Evolutionary conservation across 1,284 basidiomycete species (phyloP).

Genomic region (Butyriboletus pseudospeciosus): DNA sequence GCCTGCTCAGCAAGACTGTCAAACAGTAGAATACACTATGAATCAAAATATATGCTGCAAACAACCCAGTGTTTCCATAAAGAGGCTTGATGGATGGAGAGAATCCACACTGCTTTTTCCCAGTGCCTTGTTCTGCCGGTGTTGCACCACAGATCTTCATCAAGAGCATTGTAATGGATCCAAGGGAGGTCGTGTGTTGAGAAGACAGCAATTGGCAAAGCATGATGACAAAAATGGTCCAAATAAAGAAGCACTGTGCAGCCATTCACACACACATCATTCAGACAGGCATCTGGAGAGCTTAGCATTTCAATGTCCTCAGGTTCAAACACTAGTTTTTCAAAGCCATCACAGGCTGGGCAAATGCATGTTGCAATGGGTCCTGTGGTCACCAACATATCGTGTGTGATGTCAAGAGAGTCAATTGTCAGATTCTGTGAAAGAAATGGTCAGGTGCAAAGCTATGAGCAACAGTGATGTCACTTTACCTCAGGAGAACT

Average conservation of each 20-base stretch:
- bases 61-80: conserved; percentile 13
- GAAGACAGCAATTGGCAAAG: not conserved
- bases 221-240: not conserved
- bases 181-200: conserved; percentile 7
- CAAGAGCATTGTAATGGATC: not conserved
- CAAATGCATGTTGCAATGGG: not conserved
- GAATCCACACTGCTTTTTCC: conserved; percentile 11
- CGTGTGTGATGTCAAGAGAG: not conserved
- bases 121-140: conserved; percentile 4
- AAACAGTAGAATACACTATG: conserved; percentile 1
- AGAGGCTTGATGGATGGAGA: conserved; percentile 7
- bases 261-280: conserved; percentile 9
- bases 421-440: not conserved
- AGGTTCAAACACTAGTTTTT: not conserved
- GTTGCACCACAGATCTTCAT: conserved; percentile 6
- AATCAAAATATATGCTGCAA: not conserved
- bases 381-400: not conserved
- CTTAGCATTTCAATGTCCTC: conserved; percentile 2
- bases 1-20: conserved; percentile 10
- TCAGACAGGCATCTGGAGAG: not conserved
- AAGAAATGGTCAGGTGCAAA: not conserved
- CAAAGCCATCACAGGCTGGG: not conserved
- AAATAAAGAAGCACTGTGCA: conserved; percentile 3
- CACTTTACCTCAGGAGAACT: not conserved
- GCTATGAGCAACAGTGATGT: not conserved